A percentile compares a stretch with the other conserved stretches of the same genome.
Evolutionary conservation across 2,329 filamentous ascomycete genomes (phyloP).

Genomic region (Polytolypa hystricis): DNA sequence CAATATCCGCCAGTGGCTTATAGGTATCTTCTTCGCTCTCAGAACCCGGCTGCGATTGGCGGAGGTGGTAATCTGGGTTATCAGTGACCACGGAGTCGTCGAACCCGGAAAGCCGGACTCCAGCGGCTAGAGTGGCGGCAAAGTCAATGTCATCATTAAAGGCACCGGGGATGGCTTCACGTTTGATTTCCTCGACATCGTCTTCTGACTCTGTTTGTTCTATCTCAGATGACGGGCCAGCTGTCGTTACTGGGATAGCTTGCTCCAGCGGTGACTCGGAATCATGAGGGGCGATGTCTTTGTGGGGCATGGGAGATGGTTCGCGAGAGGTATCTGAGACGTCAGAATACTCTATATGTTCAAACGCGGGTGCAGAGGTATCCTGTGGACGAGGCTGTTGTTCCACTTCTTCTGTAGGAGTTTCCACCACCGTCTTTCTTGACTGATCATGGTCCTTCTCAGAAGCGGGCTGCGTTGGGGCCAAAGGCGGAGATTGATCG

Average conservation of each 20-base stretch:
- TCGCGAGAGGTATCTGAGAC: not conserved
- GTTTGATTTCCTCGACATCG: conserved; percentile 26
- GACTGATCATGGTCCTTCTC: not conserved
- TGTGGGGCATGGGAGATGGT: no score
- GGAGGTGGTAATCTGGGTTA: conserved; percentile 51
- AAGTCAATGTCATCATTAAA: conserved; percentile 61
- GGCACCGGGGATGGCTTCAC: conserved; percentile 45
- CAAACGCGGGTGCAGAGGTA: not conserved
- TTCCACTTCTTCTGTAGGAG: not conserved
- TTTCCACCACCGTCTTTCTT: not conserved
- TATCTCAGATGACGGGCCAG: not conserved
- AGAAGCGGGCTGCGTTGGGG: not conserved
- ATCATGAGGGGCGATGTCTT: no score
- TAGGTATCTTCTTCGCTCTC: conserved; percentile 4
- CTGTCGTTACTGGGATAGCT: not conserved
- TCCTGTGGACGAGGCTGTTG: not conserved
- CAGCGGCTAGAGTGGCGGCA: conserved; percentile 57
- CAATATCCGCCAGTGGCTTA: conserved; percentile 1
- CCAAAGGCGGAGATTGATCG: conserved; percentile 5
- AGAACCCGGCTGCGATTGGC: conserved; percentile 20
- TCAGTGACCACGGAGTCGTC: conserved; percentile 60
- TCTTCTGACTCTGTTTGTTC: conserved; percentile 9
- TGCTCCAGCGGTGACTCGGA: not conserved
- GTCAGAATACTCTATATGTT: conserved; percentile 1
- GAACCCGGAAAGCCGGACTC: conserved; percentile 58